phyloP scores from a whole-genome alignment of 768 basidiomycete genomes.

The Albatrellus ellisii region DNA sequence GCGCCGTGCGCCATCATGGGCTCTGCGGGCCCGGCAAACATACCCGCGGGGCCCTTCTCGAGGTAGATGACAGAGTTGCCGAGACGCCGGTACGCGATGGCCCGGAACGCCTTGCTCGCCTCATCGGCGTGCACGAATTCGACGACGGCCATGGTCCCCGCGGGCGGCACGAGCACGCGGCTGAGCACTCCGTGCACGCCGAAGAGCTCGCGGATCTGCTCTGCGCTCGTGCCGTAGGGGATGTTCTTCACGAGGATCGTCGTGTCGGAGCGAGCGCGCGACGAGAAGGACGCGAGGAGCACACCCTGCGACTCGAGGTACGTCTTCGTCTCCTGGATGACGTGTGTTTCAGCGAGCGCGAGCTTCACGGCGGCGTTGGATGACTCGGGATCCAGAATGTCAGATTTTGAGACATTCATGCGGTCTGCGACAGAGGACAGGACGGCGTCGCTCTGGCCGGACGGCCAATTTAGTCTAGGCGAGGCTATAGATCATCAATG shows the following conservation, averaged over 20 bases:
- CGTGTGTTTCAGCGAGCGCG: conserved; percentile 90
- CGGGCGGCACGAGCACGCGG: conserved; percentile 76
- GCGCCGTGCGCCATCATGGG: conserved; percentile 8
- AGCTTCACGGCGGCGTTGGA: conserved; percentile 84
- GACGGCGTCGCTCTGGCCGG: conserved; percentile 80
- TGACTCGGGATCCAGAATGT: conserved; percentile 77
- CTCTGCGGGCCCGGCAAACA: conserved; percentile 39
- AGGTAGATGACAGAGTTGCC: conserved; percentile 87
- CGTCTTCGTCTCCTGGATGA: conserved; percentile 88
- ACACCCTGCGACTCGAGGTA: conserved; percentile 77
- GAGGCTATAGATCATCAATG: conserved; percentile 13
- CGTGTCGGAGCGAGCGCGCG: conserved; percentile 51
- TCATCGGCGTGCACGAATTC: conserved; percentile 67
- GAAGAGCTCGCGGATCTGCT: conserved; percentile 73
- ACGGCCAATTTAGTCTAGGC: conserved; percentile 11
- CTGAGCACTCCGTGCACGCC: conserved; percentile 56
- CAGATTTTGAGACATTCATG: conserved; percentile 76
- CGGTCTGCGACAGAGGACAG: conserved; percentile 81
- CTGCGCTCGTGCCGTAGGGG: conserved; percentile 72
- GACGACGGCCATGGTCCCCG: conserved; percentile 87
- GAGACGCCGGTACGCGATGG: conserved; percentile 75
- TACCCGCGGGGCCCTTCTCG: conserved; percentile 79
- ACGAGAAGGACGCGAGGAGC: conserved; percentile 38
- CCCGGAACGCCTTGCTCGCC: conserved; percentile 64
- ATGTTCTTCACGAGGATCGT: conserved; percentile 93